Evolutionary conservation across 345 rosid genomes (phyloP), one percentile per base, ranked within the genome.

Genomic region (Lepidium africanum): DNA sequence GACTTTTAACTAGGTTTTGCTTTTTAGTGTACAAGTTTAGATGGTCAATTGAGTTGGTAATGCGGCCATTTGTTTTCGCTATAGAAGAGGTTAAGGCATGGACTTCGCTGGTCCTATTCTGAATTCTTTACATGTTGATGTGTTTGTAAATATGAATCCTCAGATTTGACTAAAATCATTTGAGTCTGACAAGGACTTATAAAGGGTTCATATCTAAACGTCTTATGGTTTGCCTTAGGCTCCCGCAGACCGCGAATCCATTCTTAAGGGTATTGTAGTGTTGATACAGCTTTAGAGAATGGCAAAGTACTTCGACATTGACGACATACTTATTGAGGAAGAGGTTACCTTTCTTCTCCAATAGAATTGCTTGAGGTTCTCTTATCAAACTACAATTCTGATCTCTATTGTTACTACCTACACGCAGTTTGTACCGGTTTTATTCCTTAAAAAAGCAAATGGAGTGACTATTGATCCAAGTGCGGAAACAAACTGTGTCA

Each of bases 401-500:
- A 23, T 23, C 11, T 10, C 7, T 48, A n/a, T 8, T 41, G 15
- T 58, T 51, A 14, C 19, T 33, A 21, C 35, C 10, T 19, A 11
- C 5, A 75, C 50, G 59, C 81, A 92, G 96, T 76, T 77, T 67
- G 87, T 86, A 37, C 86, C 23, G 8, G 61, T 60, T 9, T 19
- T 70, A 3, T 70, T 70, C 17, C 67, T 60, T 41, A 70, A 60
- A 33, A 9, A 85, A 3, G 85, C 72, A 13, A 89, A 82, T 62
- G 92, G 87, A 74, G 98, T 88, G 15, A 82, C 83, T 57, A 81
- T 90, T 8, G 97, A 93, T 71, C 94, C 90, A 53, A 78, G 86
- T 69, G 77, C 94, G 0, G 97, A 88, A 72, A 80, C 78, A 60
- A 85, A 83, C 49, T 75, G 51, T 50, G 96, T 88, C 66, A 76